Conservation (phyloP, 2,329 filamentous ascomycete genomes). For the Escovopsis sp. region DNA sequence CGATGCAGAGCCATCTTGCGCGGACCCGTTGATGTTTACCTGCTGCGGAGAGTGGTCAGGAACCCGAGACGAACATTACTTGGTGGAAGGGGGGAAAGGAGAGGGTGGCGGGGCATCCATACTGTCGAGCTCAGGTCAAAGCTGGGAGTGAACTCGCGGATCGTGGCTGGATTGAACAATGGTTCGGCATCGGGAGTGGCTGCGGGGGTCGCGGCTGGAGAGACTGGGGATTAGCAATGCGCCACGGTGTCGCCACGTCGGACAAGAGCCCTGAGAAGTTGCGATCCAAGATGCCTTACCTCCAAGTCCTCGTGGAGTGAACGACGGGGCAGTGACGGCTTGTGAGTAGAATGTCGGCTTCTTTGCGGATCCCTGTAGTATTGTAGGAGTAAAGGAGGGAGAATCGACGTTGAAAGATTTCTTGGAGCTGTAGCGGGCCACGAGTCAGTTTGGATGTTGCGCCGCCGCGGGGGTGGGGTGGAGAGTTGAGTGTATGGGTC, state of each 20-base stretch:
- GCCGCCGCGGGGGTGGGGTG: neutral
- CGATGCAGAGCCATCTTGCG: constrained; percentile 26
- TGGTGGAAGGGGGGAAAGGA: too few species aligned
- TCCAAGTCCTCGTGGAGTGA: constrained; percentile 54
- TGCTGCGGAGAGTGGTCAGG: constrained; percentile 8
- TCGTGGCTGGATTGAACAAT: constrained; percentile 40
- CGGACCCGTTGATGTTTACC: constrained; percentile 31
- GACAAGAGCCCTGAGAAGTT: too few species aligned
- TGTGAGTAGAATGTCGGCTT: constrained; percentile 75
- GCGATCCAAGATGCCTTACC: constrained; percentile 14
- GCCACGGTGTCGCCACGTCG: neutral
- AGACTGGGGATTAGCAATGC: neutral
- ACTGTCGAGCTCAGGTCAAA: constrained; percentile 39
- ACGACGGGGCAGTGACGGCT: constrained; percentile 75
- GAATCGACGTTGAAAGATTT: constrained; percentile 90
- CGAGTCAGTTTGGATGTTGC: constrained; percentile 1
- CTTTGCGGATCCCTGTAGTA: constrained; percentile 35
- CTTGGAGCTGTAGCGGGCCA: constrained; percentile 32
- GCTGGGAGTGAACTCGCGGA: constrained; percentile 45
- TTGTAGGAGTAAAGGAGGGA: constrained; percentile 75
- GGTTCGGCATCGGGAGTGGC: constrained; percentile 28
- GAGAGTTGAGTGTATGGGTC: too few species aligned
- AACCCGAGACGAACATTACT: too few species aligned
- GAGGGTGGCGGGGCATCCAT: constrained; percentile 12
- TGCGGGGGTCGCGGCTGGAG: constrained; percentile 21